phyloP scores from a whole-genome alignment of 768 basidiomycete genomes.

The Tylopilus cervinicoccineus region DNA sequence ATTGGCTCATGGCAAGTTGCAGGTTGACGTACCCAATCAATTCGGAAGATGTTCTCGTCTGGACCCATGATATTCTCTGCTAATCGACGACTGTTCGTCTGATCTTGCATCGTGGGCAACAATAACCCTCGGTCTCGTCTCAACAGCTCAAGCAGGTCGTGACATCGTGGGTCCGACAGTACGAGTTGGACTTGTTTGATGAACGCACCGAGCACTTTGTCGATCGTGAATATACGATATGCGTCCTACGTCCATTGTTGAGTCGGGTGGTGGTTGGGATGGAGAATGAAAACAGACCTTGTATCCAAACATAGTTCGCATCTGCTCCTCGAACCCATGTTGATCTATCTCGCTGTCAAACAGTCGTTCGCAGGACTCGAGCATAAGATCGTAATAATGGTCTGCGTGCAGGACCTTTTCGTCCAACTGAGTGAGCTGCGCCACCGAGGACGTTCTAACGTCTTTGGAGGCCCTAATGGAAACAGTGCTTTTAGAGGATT shows the following conservation, averaged over 20 bases:
- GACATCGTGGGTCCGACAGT: conserved; percentile 64
- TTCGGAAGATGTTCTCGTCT: conserved; percentile 75
- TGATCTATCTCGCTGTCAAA: conserved; percentile 94
- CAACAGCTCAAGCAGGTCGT: conserved; percentile 66
- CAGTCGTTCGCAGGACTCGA: conserved; percentile 84
- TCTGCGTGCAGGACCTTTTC: conserved; percentile 44
- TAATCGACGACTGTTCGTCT: conserved; percentile 59
- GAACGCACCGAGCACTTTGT: conserved; percentile 83
- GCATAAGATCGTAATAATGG: conserved; percentile 77
- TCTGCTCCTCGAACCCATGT: conserved; percentile 82
- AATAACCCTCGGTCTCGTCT: conserved; percentile 61
- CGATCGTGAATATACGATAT: conserved; percentile 90
- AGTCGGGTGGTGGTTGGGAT: neutral
- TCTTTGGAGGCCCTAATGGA: conserved; percentile 22
- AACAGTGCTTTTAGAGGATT: conserved; percentile 9
- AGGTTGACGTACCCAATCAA: conserved; percentile 64
- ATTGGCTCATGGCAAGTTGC: neutral
- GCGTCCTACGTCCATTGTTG: conserved; percentile 46
- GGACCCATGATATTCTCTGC: conserved; percentile 69
- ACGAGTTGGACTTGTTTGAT: conserved; percentile 88
- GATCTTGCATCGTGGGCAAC: conserved; percentile 65
- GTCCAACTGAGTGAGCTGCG: conserved; percentile 27
- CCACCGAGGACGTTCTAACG: conserved; percentile 26
- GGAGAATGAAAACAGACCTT: conserved; percentile 42
- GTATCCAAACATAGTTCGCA: conserved; percentile 83